Conservation (phyloP, 2,329 filamentous ascomycete species). For the Daldinia eschscholtzii region DNA sequence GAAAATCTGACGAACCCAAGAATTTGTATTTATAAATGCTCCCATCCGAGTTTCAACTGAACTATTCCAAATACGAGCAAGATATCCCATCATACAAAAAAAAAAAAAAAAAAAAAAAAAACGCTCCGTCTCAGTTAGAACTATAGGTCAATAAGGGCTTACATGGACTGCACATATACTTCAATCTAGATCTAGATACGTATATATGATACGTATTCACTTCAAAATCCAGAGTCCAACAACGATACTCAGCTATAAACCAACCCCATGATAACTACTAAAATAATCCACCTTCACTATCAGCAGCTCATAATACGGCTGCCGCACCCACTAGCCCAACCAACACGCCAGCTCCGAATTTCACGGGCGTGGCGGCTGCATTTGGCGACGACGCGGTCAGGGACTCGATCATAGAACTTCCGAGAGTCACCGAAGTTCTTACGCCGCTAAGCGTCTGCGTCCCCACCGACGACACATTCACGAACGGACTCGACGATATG, state of each 20-base stretch:
- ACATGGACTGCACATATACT: too few relatives aligned
- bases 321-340: constrained; percentile 44
- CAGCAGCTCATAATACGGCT: constrained; percentile 38
- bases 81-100: background rate
- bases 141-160: too few relatives aligned
- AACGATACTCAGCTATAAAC: too few relatives aligned
- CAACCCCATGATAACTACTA: background rate
- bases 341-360: constrained; percentile 40
- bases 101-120: too few relatives aligned
- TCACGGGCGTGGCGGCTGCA: constrained; percentile 37
- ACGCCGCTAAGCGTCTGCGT: constrained; percentile 34
- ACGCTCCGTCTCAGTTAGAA: too few relatives aligned
- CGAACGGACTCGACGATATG: constrained; percentile 18
- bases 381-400: constrained; percentile 22
- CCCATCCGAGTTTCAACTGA: background rate
- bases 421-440: constrained; percentile 23
- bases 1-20: background rate
- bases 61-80: constrained; percentile 1
- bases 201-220: too few relatives aligned
- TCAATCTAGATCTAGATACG: too few relatives aligned
- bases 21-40: background rate
- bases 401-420: constrained; percentile 23
- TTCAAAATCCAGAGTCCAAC: too few relatives aligned
- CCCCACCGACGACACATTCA: constrained; percentile 25
- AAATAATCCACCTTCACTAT: background rate